Conservation (phyloP, 805 yeast genomes). For the Kurtzmaniella cleridarum region DNA sequence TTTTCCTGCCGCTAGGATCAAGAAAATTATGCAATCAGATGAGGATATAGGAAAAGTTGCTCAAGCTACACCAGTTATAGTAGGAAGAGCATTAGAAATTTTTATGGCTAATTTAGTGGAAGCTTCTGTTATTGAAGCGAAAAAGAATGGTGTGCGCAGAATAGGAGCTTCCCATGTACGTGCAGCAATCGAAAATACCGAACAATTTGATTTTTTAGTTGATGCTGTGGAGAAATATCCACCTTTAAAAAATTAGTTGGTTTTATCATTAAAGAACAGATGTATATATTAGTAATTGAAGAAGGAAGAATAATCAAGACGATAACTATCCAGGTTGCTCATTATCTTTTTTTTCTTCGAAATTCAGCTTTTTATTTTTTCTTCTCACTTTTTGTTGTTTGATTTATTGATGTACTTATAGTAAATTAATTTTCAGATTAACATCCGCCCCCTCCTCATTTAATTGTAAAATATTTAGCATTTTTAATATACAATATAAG, state of each 20-base stretch:
- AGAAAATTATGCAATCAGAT: slow-evolving; percentile 95
- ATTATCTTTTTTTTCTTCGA: too few relatives aligned
- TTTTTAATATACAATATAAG: too few relatives aligned
- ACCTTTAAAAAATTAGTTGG: slow-evolving; percentile 25
- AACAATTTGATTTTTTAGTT: slow-evolving; percentile 88
- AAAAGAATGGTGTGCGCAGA: slow-evolving; percentile 66
- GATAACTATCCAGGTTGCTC: not conserved
- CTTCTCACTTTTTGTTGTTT: not conserved
- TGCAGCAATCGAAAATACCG: slow-evolving; percentile 77
- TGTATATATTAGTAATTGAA: not conserved
- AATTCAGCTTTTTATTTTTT: too few relatives aligned
- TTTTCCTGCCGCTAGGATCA: slow-evolving; percentile 89
- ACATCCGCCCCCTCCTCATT: too few relatives aligned
- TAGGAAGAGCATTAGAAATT: slow-evolving; percentile 89
- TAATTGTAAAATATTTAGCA: too few relatives aligned
- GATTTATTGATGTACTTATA: not conserved
- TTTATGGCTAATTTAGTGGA: slow-evolving; percentile 88
- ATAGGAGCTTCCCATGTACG: slow-evolving; percentile 80
- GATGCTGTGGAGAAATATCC: slow-evolving; percentile 66
- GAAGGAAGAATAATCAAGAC: not conserved
- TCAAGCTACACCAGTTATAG: slow-evolving; percentile 97
- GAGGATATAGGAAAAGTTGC: slow-evolving; percentile 99
- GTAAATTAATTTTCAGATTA: too few relatives aligned
- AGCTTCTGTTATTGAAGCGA: slow-evolving; percentile 74
- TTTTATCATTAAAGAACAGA: not conserved